Percentiles rank a stretch among this genome's conserved stretches.
Conservation (phyloP, 495 filamentous ascomycete species). For the Penicillium coffeae region DNA sequence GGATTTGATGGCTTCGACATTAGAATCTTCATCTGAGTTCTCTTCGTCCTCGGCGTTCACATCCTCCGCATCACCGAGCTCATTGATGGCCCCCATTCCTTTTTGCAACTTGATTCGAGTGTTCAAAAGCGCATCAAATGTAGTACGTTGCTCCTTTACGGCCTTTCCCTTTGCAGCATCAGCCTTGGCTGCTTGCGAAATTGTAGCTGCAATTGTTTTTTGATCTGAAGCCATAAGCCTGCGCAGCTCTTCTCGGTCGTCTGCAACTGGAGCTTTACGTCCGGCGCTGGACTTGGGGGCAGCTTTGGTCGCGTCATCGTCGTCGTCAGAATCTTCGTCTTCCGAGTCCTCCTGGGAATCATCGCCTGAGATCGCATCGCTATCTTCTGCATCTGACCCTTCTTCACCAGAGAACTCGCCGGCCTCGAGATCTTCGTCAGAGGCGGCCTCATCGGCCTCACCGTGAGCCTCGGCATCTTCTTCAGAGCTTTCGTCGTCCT, state of each 20-base stretch:
- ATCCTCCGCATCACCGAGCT: constrained; percentile 50
- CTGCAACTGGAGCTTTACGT: neutral
- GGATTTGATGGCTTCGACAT: constrained; percentile 55
- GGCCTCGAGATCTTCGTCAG: constrained; percentile 18
- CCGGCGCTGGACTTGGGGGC: neutral
- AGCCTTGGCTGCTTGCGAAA: constrained; percentile 68
- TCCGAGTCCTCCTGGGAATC: constrained; percentile 8
- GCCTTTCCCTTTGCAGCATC: constrained; percentile 84
- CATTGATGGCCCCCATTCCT: constrained; percentile 75
- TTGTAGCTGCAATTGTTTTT: constrained; percentile 61
- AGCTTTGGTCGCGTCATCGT: constrained; percentile 28
- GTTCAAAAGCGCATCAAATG: constrained; percentile 84
- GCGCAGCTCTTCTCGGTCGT: constrained; percentile 56
- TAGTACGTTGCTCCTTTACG: constrained; percentile 75
- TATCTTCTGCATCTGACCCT: constrained; percentile 7
- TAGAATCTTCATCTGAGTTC: constrained; percentile 34
- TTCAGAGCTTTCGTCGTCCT: constrained; percentile 13
- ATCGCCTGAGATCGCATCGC: neutral
- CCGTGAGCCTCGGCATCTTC: constrained; percentile 3
- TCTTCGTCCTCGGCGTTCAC: constrained; percentile 6
- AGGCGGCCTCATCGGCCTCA: constrained; percentile 15
- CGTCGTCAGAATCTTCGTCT: constrained; percentile 2
- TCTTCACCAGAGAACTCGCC: constrained; percentile 3
- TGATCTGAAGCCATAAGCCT: constrained; percentile 70
- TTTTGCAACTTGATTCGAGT: constrained; percentile 89